phyloP scores from a whole-genome alignment of 345 rosid genomes.

The Raphanus sativus region DNA sequence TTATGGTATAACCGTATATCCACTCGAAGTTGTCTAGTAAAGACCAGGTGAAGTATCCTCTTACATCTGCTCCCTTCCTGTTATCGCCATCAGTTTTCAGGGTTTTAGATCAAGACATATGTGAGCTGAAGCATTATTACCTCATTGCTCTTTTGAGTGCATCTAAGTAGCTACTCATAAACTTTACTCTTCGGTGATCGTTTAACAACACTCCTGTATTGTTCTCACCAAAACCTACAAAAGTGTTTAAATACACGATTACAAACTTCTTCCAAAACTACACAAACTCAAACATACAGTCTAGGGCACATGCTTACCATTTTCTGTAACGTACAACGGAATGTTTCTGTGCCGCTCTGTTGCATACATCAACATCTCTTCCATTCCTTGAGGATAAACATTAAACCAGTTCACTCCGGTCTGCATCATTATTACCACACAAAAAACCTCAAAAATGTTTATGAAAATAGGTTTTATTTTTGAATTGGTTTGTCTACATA shows the following conservation, averaged over 20 bases:
- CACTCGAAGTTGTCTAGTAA: slow-evolving; percentile 82
- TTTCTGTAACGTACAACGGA: slow-evolving; percentile 62
- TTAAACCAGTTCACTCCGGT: slow-evolving; percentile 54
- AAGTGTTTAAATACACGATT: not conserved
- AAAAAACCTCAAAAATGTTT: not conserved
- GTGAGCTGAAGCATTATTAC: slow-evolving; percentile 32
- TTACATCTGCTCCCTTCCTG: slow-evolving; percentile 73
- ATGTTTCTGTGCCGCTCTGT: slow-evolving; percentile 49
- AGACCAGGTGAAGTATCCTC: slow-evolving; percentile 80
- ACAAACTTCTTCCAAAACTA: not conserved
- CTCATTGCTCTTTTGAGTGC: slow-evolving; percentile 51
- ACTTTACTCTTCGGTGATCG: slow-evolving; percentile 55
- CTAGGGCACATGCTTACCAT: slow-evolving; percentile 39
- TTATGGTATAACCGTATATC: slow-evolving; percentile 52
- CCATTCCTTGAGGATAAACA: slow-evolving; percentile 53
- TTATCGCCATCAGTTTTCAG: not conserved
- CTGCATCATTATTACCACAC: slow-evolving; percentile 40
- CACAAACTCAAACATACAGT: not conserved
- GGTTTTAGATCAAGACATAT: not conserved
- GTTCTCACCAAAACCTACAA: slow-evolving; percentile 54
- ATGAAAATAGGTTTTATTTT: not conserved
- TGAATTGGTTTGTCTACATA: slow-evolving; percentile 29
- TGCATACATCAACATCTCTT: slow-evolving; percentile 46
- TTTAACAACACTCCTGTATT: slow-evolving; percentile 32
- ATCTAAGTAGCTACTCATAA: slow-evolving; percentile 51